These are phyloP conservation scores for Xerocomellus dryophilus DNA, from an alignment of 768 basidiomycete genomes.

Conservation along the genomic window DNA sequence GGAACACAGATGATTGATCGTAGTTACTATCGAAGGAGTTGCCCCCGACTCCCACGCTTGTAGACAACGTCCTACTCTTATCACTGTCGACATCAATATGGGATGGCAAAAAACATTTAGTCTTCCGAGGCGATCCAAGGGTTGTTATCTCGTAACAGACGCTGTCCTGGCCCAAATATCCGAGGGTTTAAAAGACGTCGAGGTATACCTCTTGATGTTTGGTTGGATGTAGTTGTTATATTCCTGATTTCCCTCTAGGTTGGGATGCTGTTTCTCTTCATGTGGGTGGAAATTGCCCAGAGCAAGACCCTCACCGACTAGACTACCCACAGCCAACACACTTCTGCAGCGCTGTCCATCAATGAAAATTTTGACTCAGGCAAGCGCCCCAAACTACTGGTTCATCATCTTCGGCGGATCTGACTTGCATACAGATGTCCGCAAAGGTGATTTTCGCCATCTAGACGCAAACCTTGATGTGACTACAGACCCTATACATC, in stretches of 20 bases:
- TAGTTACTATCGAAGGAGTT: neutral
- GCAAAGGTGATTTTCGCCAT: slow-evolving; percentile 37
- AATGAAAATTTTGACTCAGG: slow-evolving; percentile 91
- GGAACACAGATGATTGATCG: slow-evolving; percentile 28
- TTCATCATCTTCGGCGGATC: neutral
- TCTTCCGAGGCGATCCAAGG: slow-evolving; percentile 50
- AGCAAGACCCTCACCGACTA: slow-evolving; percentile 4
- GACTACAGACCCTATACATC: slow-evolving; percentile 34
- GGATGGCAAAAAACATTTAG: slow-evolving; percentile 88
- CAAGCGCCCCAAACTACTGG: slow-evolving; percentile 28
- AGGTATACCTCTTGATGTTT: slow-evolving; percentile 38
- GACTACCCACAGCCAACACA: slow-evolving; percentile 58
- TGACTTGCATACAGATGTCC: slow-evolving; percentile 36
- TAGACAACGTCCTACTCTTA: neutral
- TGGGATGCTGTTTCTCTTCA: slow-evolving; percentile 88
- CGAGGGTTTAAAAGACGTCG: slow-evolving; percentile 62
- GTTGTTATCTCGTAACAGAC: slow-evolving; percentile 83
- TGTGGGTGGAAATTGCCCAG: slow-evolving; percentile 45
- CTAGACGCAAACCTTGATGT: slow-evolving; percentile 7
- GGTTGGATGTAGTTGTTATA: neutral
- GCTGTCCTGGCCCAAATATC: slow-evolving; percentile 66
- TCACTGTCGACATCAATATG: slow-evolving; percentile 44
- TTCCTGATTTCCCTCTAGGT: slow-evolving; percentile 40
- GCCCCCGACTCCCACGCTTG: neutral
- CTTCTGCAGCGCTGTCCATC: slow-evolving; percentile 73